These are phyloP conservation scores for Tolypocladium nubicola DNA, from an alignment of 2,329 filamentous ascomycete genomes.

Conservation along the genomic window DNA sequence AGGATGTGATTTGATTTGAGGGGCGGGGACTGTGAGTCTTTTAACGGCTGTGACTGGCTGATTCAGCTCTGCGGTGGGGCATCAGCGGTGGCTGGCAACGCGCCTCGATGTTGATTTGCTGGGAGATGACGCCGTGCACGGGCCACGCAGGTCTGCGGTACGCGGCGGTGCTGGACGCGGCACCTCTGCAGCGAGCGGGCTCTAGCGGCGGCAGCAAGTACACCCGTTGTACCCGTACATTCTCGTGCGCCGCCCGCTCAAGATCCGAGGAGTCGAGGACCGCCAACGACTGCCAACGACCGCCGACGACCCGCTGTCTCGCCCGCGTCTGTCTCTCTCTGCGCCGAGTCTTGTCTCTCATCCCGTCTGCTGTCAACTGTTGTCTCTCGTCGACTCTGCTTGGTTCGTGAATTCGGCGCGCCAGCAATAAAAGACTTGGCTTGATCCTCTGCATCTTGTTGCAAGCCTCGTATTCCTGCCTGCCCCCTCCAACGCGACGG, in stretches of 20 bases:
- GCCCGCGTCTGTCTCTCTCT: not conserved
- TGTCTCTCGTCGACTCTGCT: not conserved
- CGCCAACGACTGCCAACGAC: not conserved
- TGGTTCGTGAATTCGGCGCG: not conserved
- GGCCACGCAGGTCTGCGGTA: conserved; percentile 2
- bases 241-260: not conserved
- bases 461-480: not conserved
- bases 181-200: not conserved
- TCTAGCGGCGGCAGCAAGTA: not conserved
- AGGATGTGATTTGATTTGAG: conserved; percentile 40
- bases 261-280: not conserved
- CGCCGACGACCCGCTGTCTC: not conserved
- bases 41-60: conserved; percentile 40
- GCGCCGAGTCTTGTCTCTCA: not conserved
- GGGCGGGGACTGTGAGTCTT: conserved; percentile 30
- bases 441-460: not conserved
- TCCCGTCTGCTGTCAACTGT: not conserved
- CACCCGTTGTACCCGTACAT: not conserved
- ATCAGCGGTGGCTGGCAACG: conserved; percentile 11
- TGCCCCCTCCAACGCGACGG: not conserved
- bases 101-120: conserved; percentile 19
- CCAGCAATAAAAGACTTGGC: not conserved
- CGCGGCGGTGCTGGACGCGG: not conserved
- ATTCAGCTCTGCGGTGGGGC: conserved; percentile 32
- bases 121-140: conserved; percentile 16